Conservation (phyloP, 2,329 filamentous ascomycete species). For the Alternaria ethzedia region DNA sequence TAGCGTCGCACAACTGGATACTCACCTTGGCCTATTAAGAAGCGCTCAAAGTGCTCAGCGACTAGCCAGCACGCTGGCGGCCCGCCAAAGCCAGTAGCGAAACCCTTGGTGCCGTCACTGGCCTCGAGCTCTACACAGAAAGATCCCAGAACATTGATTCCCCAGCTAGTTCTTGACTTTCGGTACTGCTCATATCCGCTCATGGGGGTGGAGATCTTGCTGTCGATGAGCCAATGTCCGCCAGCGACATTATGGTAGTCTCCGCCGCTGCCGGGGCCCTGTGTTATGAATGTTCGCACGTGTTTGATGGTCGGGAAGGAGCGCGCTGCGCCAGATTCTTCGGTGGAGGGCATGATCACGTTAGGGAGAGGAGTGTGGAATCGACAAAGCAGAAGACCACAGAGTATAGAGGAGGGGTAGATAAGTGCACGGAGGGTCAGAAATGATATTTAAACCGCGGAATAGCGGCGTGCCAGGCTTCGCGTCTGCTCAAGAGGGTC, state of each 20-base stretch:
- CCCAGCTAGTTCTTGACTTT: slow-evolving; percentile 87
- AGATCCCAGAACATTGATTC: slow-evolving; percentile 92
- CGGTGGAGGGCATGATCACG: slow-evolving; percentile 38
- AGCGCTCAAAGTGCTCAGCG: slow-evolving; percentile 90
- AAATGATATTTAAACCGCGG: slow-evolving; percentile 29
- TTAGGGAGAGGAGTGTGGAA: slow-evolving; percentile 1
- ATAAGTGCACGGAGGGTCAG: slow-evolving; percentile 9
- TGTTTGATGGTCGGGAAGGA: slow-evolving; percentile 78
- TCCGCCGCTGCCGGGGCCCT: slow-evolving; percentile 60
- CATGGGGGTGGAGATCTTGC: slow-evolving; percentile 90
- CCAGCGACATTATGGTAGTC: slow-evolving; percentile 92
- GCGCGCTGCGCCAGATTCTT: slow-evolving; percentile 45
- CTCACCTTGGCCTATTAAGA: slow-evolving; percentile 77
- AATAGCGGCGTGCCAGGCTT: slow-evolving; percentile 17
- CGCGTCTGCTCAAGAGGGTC: slow-evolving; percentile 12
- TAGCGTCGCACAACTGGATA: not conserved
- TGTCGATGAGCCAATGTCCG: slow-evolving; percentile 82
- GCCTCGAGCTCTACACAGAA: slow-evolving; percentile 91
- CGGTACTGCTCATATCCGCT: slow-evolving; percentile 89
- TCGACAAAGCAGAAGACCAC: slow-evolving; percentile 1
- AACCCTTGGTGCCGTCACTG: slow-evolving; percentile 88
- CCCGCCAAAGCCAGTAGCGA: slow-evolving; percentile 92
- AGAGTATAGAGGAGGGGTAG: slow-evolving; percentile 26
- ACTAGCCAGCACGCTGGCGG: slow-evolving; percentile 94
- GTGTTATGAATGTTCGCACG: slow-evolving; percentile 74